These are phyloP conservation scores for Marasmius fiardii DNA, from an alignment of 1,284 basidiomycete genomes.

Conservation along the genomic window DNA sequence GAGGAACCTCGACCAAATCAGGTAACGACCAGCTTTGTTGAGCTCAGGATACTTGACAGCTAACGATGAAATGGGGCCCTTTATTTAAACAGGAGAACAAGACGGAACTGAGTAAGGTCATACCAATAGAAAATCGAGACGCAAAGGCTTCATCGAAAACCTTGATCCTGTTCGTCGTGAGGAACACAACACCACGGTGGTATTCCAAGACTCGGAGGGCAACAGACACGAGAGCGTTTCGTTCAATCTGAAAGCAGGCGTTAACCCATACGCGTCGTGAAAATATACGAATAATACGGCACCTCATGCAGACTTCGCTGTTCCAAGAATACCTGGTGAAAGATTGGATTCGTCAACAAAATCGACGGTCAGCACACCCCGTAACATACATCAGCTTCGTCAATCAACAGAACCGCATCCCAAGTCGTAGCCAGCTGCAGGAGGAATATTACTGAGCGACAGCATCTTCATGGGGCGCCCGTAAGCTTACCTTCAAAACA, in stretches of 20 bases:
- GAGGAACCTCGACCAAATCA: constrained; percentile 18
- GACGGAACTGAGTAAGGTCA: not conserved
- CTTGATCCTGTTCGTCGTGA: constrained; percentile 29
- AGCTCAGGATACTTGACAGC: constrained; percentile 18
- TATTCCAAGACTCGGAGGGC: constrained; percentile 21
- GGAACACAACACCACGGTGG: constrained; percentile 25
- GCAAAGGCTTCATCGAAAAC: constrained; percentile 27
- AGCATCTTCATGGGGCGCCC: not conserved
- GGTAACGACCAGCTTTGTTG: constrained; percentile 9
- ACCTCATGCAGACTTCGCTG: constrained; percentile 17
- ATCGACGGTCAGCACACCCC: no score
- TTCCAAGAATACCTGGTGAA: constrained; percentile 12
- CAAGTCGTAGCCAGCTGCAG: constrained; percentile 7
- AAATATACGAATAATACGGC: not conserved
- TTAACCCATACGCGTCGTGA: not conserved
- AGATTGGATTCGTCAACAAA: not conserved
- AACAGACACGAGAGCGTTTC: constrained; percentile 24
- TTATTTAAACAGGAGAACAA: not conserved
- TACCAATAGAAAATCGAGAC: constrained; percentile 24
- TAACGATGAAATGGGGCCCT: not conserved
- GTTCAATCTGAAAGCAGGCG: constrained; percentile 11
- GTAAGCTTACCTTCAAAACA: constrained; percentile 1
- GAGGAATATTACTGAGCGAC: not conserved
- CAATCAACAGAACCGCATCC: constrained; percentile 13
- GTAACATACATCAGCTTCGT: constrained; percentile 15